Evolutionary conservation across 257 asterid genomes (phyloP).

Genomic region (Solanum chaucha): DNA sequence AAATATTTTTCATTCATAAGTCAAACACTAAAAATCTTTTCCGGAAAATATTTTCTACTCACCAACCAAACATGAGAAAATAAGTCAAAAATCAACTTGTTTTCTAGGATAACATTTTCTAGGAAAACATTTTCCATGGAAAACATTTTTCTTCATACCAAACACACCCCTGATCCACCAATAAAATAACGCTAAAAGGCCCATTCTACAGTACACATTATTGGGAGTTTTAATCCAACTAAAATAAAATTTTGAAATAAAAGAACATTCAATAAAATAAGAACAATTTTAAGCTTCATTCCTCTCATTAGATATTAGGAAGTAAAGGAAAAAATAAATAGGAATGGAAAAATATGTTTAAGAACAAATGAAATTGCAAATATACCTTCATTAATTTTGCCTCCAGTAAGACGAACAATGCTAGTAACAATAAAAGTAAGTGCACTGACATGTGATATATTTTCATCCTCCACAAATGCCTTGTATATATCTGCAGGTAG

Average conservation of each 20-base stretch:
- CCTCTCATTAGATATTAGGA: background rate
- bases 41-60: too few species aligned
- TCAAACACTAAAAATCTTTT: too few species aligned
- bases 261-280: too few species aligned
- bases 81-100: too few species aligned
- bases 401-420: conserved; percentile 69
- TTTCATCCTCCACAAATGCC: background rate
- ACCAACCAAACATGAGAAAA: too few species aligned
- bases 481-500: conserved; percentile 51
- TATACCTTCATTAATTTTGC: conserved; percentile 70
- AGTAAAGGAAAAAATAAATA: background rate
- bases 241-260: background rate
- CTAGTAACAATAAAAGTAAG: conserved; percentile 60
- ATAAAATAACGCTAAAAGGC: too few species aligned
- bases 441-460: conserved; percentile 43
- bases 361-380: background rate
- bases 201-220: background rate
- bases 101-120: too few species aligned
- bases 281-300: background rate
- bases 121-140: too few species aligned
- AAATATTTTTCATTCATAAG: too few species aligned
- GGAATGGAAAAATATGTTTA: background rate
- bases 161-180: too few species aligned
- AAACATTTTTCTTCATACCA: too few species aligned
- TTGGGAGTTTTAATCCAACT: background rate